Conservation (phyloP, 169 alveolate species). For the Plasmodium reichenowi region DNA sequence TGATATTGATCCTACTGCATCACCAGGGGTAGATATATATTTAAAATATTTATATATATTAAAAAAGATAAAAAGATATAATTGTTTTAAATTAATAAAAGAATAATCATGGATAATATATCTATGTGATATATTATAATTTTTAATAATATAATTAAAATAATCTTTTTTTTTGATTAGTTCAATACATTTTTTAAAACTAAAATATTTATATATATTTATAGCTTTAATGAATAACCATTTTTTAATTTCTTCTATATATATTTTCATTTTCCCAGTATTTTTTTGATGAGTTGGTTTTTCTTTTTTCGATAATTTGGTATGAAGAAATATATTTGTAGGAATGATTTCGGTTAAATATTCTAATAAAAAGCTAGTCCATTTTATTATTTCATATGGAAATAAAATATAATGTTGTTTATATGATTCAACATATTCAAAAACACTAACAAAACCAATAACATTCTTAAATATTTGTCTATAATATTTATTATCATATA, state of each 20-base stretch:
- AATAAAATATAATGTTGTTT: slow-evolving; percentile 86
- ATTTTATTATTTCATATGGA: slow-evolving; percentile 87
- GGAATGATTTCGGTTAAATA: slow-evolving; percentile 81
- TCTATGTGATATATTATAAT: slow-evolving; percentile 29
- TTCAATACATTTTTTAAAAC: slow-evolving; percentile 25
- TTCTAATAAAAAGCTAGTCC: slow-evolving; percentile 84
- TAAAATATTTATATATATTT: slow-evolving; percentile 49
- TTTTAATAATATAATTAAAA: slow-evolving; percentile 7
- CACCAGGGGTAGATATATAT: slow-evolving; percentile 98
- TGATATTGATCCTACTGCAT: slow-evolving; percentile 99
- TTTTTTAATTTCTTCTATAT: slow-evolving; percentile 61
- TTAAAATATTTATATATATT: slow-evolving; percentile 93
- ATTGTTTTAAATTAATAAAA: slow-evolving; percentile 86
- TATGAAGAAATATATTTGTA: slow-evolving; percentile 63
- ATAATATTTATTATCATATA: slow-evolving; percentile 59
- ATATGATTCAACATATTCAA: slow-evolving; percentile 46
- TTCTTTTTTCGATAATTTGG: slow-evolving; percentile 34
- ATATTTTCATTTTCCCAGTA: slow-evolving; percentile 49
- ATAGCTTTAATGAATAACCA: slow-evolving; percentile 58
- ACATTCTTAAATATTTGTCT: slow-evolving; percentile 77
- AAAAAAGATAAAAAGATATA: slow-evolving; percentile 88
- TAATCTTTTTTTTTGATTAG: slow-evolving; percentile 36
- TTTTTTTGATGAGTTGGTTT: slow-evolving; percentile 71
- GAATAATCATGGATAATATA: slow-evolving; percentile 49
- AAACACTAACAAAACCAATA: slow-evolving; percentile 79